Evolutionary conservation across 257 asterid species (phyloP).

Genomic region (Forsythia viridissima): DNA sequence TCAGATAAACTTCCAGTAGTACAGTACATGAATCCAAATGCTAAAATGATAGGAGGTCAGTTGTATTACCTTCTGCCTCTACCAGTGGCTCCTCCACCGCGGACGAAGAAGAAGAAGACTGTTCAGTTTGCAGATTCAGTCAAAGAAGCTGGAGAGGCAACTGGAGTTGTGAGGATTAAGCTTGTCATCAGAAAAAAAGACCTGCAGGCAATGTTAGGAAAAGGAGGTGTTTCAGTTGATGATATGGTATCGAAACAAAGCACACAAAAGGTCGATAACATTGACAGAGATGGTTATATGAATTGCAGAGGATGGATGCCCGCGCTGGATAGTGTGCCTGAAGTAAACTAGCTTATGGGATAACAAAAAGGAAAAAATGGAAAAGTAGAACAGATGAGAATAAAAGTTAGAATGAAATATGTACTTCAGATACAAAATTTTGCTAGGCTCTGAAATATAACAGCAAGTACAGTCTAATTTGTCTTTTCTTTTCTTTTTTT

Average conservation of each 20-base stretch:
- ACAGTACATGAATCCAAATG: constrained; percentile 51
- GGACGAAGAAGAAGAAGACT: constrained; percentile 34
- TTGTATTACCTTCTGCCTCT: constrained; percentile 63
- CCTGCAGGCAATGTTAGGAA: constrained; percentile 54
- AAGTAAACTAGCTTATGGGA: constrained; percentile 31
- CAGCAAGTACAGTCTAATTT: background rate
- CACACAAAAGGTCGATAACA: constrained; percentile 15
- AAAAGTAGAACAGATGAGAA: background rate
- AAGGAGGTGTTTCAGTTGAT: constrained; percentile 51
- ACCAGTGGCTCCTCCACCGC: constrained; percentile 29
- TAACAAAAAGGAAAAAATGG: background rate
- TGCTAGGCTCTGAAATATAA: constrained; percentile 16
- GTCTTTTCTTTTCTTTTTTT: background rate
- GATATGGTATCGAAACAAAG: constrained; percentile 34
- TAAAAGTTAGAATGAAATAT: background rate
- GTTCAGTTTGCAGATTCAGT: constrained; percentile 47
- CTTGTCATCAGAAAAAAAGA: constrained; percentile 67
- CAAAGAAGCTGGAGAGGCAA: constrained; percentile 28
- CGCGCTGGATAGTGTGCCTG: constrained; percentile 45
- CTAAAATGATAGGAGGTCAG: constrained; percentile 53
- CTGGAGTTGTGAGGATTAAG: constrained; percentile 66
- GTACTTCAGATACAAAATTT: constrained; percentile 13
- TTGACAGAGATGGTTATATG: constrained; percentile 10
- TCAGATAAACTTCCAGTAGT: constrained; percentile 51
- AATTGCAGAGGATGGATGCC: constrained; percentile 24